These are phyloP conservation scores for Taiozyma sp. DNA, from an alignment of 1,139 yeast species.

Conservation along the genomic window DNA sequence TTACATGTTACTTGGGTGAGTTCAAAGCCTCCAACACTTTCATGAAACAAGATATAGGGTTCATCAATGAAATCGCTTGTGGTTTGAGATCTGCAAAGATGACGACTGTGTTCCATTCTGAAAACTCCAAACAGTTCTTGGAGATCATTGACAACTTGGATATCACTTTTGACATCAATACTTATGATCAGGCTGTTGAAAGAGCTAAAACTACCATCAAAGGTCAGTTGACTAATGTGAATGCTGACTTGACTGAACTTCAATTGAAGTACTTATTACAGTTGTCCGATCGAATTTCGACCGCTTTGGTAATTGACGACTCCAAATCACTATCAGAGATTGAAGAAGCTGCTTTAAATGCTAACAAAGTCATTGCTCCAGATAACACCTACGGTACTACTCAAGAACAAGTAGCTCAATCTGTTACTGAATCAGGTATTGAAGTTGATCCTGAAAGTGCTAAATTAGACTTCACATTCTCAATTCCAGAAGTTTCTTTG, in stretches of 20 bases:
- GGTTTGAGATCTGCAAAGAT: constrained; percentile 72
- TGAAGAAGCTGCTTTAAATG: constrained; percentile 54
- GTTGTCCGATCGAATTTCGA: constrained; percentile 51
- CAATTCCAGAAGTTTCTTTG: constrained; percentile 58
- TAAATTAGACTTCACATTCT: constrained; percentile 46
- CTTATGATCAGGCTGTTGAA: constrained; percentile 38
- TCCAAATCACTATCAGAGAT: constrained; percentile 41
- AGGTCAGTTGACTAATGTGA: constrained; percentile 64
- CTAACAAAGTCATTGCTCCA: constrained; percentile 30
- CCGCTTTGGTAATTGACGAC: constrained; percentile 43
- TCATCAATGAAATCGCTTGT: constrained; percentile 49
- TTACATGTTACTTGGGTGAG: constrained; percentile 81
- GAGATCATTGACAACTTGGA: constrained; percentile 71
- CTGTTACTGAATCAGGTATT: constrained; percentile 14
- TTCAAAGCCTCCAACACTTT: constrained; percentile 66
- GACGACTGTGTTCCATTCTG: constrained; percentile 47
- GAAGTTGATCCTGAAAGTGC: constrained; percentile 27
- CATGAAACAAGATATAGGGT: constrained; percentile 24
- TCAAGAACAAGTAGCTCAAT: constrained; percentile 10
- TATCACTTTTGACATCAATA: constrained; percentile 54
- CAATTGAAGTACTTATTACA: constrained; percentile 60
- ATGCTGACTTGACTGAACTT: constrained; percentile 66
- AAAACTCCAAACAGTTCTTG: constrained; percentile 43
- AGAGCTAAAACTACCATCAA: constrained; percentile 48
- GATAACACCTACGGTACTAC: constrained; percentile 20